Conservation (phyloP, 108 stramenopile species). For the Parietichytrium sp. region DNA sequence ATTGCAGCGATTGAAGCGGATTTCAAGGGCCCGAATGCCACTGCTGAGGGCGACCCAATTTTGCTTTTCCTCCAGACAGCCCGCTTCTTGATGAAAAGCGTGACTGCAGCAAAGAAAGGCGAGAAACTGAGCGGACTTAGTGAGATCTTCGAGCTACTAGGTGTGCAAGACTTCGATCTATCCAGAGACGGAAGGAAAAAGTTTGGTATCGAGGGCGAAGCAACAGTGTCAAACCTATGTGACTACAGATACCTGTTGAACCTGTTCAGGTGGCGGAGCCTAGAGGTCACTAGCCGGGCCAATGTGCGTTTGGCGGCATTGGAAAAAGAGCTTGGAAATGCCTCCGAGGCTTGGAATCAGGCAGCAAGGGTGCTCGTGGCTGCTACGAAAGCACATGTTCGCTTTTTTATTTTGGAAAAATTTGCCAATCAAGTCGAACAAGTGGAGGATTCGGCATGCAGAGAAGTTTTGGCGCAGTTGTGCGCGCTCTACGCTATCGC, state of each 20-base stretch:
- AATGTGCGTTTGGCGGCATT: background rate
- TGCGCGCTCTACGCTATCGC: background rate
- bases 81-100: slow-evolving; percentile 14
- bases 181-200: background rate
- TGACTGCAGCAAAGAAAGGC: background rate
- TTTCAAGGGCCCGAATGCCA: slow-evolving; percentile 35
- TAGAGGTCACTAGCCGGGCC: background rate
- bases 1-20: slow-evolving; percentile 27
- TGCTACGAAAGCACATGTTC: slow-evolving; percentile 8
- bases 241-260: background rate
- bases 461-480: background rate
- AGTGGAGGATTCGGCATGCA: slow-evolving; percentile 9
- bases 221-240: background rate
- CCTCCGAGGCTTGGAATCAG: background rate
- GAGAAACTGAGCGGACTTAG: slow-evolving; percentile 10
- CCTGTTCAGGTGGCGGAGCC: slow-evolving; percentile 5
- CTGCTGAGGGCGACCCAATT: slow-evolving; percentile 17
- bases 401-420: background rate
- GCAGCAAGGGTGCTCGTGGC: background rate
- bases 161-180: background rate
- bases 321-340: background rate
- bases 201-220: background rate
- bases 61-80: background rate
- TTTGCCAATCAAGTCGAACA: background rate
- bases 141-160: background rate